Evolutionary conservation across 176 grass and related monocot genomes (phyloP), one percentile per base, ranked within the genome.

Genomic region (Eleusine coracana): DNA sequence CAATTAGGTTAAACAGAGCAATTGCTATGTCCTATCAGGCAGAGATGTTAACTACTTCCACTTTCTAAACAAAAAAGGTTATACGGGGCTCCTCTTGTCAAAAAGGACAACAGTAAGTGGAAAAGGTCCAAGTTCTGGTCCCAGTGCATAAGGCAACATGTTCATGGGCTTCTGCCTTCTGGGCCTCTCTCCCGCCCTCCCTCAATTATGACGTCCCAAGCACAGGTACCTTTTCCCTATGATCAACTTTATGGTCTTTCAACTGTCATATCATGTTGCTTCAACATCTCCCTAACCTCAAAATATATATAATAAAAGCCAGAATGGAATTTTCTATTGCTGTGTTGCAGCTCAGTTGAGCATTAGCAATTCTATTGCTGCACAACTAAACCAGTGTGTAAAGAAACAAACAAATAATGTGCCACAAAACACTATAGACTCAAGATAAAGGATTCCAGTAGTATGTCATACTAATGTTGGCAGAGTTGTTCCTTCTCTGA

Each of bases 151-250:
- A 66, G 49, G 88, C 15, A 83, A 78, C 66, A 82, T 76, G 44
- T n/a, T 44, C 46, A 66, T 66, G 58, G 71, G 3, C 56, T 65
- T 80, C 52, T 44, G 62, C 4, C 51, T 70, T 80, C 16, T 48
- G 69, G 10, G 10, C 44, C 3, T 45, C 49, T 12, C 49, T 54
- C 52, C 52, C 52, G 75, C 42, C 73, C 41, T 72, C 50, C 64
- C 72, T 40, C 83, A 89, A 82, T 89, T 60, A 82, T 89, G 78
- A 56, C 65, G 12, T 65, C 5, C 20, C 20, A 86, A 89, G 55
- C 27, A 66, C 71, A 77, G 28, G 29, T 67, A 89, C 73, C 58
- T 86, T 86, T 82, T 82, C 64, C 34, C 34, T 68, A 78, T 11
- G 39, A 70, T 86, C 58, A 78, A 82, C 78, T 86, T 86, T 78